Base-by-base conservation (phyloP, 2,329 filamentous ascomycete genomes). In the Pseudogymnoascus sp. region DNA sequence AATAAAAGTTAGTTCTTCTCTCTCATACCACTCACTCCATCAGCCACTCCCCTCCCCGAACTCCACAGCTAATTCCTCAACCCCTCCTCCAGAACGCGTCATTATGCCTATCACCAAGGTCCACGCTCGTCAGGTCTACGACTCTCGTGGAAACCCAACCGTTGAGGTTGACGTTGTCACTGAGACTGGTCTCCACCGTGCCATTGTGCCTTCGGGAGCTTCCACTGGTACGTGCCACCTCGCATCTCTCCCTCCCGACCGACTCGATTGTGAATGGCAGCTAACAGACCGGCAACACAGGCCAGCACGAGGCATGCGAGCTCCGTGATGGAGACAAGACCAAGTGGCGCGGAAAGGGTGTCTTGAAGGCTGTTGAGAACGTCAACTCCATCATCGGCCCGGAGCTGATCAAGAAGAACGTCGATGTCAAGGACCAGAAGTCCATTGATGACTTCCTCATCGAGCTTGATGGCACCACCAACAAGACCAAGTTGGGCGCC, bases 151-250 rank as follows among this genome's bases (percentile, higher is more conserved):
- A 77, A 99, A 99, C 88, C 95, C 95, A 75, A 99, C 95, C 77
- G 93, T 97, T 75, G 93, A 97, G 85, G 93, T 97, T 74, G 93
- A 97, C 78, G 87, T 97, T 73, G 89, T 96, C 81, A 97, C 93
- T 72, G 91, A 96, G 83, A 96, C 90, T 73, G 93, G 93, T 75
- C 88, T 97, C 68, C 93, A 97, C 87, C 92, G 93, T 76, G 93
- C 93, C 77, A 97, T 97, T 77, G 93, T 97, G 68, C 93, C 93
- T 74, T 97, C 93, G 70, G 93, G 93, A 78, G 93, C 93, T 74
- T 97, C 93, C 73, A 97, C 93, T 74, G 92, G 89, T 93, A 78
- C 75, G 87, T 83, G 63, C 60, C 18, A 59, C 60, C 62, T 63
- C 62, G 61, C 63, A 63, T 18, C 34, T 31, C 76, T 65, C 68